Conservation (phyloP, 2,329 filamentous ascomycete species). For the Talaromyces sp. region DNA sequence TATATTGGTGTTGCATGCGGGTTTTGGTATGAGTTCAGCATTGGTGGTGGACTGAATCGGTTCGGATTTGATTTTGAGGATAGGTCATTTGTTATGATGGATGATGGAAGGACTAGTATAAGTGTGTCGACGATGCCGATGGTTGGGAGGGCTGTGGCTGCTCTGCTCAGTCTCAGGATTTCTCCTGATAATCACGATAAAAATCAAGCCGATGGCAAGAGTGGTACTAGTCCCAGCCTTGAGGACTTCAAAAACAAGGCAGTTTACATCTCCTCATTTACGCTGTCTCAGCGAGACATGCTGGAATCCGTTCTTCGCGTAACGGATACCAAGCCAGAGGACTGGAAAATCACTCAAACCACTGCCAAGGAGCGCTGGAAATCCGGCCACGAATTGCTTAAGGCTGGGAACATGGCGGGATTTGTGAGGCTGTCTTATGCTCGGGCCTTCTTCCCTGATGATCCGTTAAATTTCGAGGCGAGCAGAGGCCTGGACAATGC, state of each 20-base stretch:
- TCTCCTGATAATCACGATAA: not conserved
- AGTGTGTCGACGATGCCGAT: not conserved
- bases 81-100: slow-evolving; percentile 14
- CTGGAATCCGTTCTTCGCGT: not conserved
- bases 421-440: not conserved
- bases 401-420: not conserved
- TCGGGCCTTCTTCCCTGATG: not conserved
- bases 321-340: not conserved
- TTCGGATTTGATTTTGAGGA: slow-evolving; percentile 53
- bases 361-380: not conserved
- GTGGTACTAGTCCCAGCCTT: not conserved
- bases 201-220: not conserved
- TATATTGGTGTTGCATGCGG: slow-evolving; percentile 35
- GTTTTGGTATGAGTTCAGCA: slow-evolving; percentile 56
- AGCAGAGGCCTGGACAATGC: not conserved
- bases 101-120: not conserved
- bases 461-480: not conserved
- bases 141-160: not conserved
- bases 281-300: not conserved
- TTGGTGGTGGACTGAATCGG: slow-evolving; percentile 34
- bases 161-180: not conserved
- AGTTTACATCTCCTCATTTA: not conserved
- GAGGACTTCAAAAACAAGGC: not conserved
- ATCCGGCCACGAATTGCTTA: not conserved
- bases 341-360: not conserved